These are phyloP conservation scores for Typha latifolia DNA, from an alignment of 176 grass and related monocot genomes.

Conservation along the genomic window DNA sequence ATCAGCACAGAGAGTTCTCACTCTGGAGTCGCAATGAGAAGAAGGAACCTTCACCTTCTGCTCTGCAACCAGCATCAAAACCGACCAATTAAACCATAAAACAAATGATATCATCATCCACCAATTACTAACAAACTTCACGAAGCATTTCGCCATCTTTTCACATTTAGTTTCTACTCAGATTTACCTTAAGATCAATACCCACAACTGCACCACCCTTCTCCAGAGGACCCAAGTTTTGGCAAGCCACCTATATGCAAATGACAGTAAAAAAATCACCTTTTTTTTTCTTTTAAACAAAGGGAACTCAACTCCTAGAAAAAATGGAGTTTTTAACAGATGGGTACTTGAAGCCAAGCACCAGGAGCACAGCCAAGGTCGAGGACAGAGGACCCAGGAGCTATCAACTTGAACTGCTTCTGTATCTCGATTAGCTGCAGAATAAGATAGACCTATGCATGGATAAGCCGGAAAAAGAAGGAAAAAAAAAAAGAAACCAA, in stretches of 20 bases:
- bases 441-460: not conserved
- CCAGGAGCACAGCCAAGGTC: conserved; percentile 81
- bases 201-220: conserved; percentile 59
- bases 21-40: conserved; percentile 62
- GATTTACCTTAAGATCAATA: conserved; percentile 63
- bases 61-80: conserved; percentile 36
- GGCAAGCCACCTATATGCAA: conserved; percentile 47
- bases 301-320: not conserved
- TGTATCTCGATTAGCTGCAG: conserved; percentile 82
- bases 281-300: not conserved
- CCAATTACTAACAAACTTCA: not conserved
- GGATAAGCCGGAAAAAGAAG: not conserved
- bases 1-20: conserved; percentile 53
- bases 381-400: conserved; percentile 46
- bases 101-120: not conserved
- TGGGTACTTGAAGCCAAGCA: conserved; percentile 58
- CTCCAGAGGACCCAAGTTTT: conserved; percentile 60
- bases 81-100: conserved; percentile 15
- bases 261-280: not conserved
- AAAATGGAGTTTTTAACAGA: not conserved
- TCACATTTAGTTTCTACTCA: not conserved
- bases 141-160: not conserved
- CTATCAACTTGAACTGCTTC: conserved; percentile 56
- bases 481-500: not conserved
- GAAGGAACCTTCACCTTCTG: conserved; percentile 87